Base-by-base conservation (phyloP, 139 green algal species). In the Mesotaenium endlicherianum region DNA sequence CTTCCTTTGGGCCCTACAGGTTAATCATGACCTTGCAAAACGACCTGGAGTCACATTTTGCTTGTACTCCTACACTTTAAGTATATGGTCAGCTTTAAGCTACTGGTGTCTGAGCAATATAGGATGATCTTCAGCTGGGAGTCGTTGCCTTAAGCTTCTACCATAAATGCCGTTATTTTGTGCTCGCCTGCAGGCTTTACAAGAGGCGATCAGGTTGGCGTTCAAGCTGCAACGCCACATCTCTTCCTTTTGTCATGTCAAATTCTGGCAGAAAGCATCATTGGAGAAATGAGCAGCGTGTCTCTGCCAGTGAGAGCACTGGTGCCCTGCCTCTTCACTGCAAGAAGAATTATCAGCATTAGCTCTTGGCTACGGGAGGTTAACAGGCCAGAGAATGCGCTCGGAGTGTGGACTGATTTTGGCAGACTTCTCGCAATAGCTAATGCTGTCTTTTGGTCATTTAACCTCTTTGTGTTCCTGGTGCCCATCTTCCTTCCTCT, bases 221-320 rank as follows among this genome's bases (percentile, higher is more conserved):
- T 86, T 26, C 17, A 45, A 3, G 60, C 71, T 14, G 43, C 70
- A 5, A 83, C 79, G 30, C 79, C 79, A 2, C 79, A 82, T 3
- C 79, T 86, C 3, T 86, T 86, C 44, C 69, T 86, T 11, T 70
- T 86, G 17, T 57, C 71, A 14, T 86, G 79, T 58, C 79, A 81
- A 42, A 47, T 86, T 26, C 49, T 86, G n/a, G 85, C 79, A 3
- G 79, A 86, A 16, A 86, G 14, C 16, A 2, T 82, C 3, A 34
- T 86, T 17, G 34, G 31, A 20, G 8, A 30, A 4, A n/a, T 70
- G 14, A 5, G 38, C 71, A 34, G 42, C 26, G 5, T 85, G 2
- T 75, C 79, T 2, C 44, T 86, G 5, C 79, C 79, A 2, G 70
- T 80, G 11, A n/a, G 79, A 2, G 60, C 44, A 8, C 60, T 86